phyloP scores from a whole-genome alignment of 1,284 basidiomycete genomes.

The Sanguinoderma infundibulare region DNA sequence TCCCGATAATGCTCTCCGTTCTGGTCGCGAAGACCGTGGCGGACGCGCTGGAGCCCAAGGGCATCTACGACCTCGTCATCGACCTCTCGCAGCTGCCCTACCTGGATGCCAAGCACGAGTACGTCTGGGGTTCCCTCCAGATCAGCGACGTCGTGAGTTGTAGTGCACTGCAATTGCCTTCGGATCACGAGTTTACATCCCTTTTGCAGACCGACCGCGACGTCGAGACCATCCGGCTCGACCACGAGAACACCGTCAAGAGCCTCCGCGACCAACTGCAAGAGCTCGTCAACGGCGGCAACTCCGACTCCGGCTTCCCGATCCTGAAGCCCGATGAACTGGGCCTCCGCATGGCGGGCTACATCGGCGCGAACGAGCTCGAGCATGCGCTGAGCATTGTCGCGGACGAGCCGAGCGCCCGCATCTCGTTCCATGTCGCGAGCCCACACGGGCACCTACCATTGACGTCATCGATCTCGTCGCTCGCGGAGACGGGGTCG shows the following conservation, averaged over 20 bases:
- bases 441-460: conserved; percentile 44
- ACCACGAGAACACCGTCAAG: conserved; percentile 73
- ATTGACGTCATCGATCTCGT: conserved; percentile 62
- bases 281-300: conserved; percentile 58
- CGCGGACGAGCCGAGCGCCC: conserved; percentile 71
- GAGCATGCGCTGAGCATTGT: conserved; percentile 91
- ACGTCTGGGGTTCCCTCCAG: conserved; percentile 80
- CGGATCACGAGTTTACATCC: conserved; percentile 6
- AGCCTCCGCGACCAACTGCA: conserved; percentile 72
- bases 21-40: conserved; percentile 94
- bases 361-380: conserved; percentile 91
- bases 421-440: conserved; percentile 66
- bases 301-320: conserved; percentile 90
- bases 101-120: conserved; percentile 88
- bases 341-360: conserved; percentile 81
- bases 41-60: conserved; percentile 91
- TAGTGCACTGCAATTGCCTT: not conserved
- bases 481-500: conserved; percentile 50
- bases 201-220: conserved; percentile 59
- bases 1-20: conserved; percentile 91
- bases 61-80: conserved; percentile 95
- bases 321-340: conserved; percentile 61
- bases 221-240: conserved; percentile 69
- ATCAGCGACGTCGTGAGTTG: conserved; percentile 78
- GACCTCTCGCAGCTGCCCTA: conserved; percentile 88